Percentiles rank a stretch among this genome's conserved stretches.
Evolutionary conservation across 176 grass and related monocot species (phyloP).

Genomic region (Bonia amplexicaulis): DNA sequence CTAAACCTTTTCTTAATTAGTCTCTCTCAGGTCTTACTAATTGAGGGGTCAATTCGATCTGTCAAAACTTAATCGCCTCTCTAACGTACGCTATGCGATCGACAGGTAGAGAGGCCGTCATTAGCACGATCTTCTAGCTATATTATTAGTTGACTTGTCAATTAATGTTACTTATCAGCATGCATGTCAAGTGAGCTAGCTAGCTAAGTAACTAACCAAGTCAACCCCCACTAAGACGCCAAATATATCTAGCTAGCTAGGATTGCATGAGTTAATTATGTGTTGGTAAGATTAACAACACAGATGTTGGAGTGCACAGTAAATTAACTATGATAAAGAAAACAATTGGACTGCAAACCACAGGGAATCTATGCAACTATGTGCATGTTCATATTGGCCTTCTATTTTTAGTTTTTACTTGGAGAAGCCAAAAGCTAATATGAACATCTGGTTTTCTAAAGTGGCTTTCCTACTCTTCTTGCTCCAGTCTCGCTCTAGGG

Average conservation of each 20-base stretch:
- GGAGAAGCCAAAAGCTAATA: no score
- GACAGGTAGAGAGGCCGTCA: not conserved
- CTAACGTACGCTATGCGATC: not conserved
- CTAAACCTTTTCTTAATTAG: not conserved
- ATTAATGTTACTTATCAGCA: not conserved
- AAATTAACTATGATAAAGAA: not conserved
- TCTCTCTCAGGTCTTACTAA: not conserved
- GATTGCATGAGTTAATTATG: not conserved
- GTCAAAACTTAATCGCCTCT: constrained; percentile 14
- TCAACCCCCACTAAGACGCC: constrained; percentile 26
- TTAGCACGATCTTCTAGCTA: not conserved
- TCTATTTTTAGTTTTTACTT: no score
- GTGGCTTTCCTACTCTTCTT: no score
- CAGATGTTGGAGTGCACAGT: not conserved
- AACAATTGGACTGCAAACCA: not conserved
- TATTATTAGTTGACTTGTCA: constrained; percentile 3
- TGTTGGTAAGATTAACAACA: constrained; percentile 9
- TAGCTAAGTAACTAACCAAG: constrained; percentile 4
- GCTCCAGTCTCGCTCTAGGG: no score
- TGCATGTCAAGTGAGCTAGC: not conserved
- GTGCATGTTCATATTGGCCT: no score
- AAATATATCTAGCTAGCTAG: not conserved
- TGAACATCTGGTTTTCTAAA: no score
- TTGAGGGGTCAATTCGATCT: constrained; percentile 12
- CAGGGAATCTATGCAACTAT: not conserved